Conservation (phyloP, 192 early-diverging fungal genomes). For the Backusella liffmaniae region DNA sequence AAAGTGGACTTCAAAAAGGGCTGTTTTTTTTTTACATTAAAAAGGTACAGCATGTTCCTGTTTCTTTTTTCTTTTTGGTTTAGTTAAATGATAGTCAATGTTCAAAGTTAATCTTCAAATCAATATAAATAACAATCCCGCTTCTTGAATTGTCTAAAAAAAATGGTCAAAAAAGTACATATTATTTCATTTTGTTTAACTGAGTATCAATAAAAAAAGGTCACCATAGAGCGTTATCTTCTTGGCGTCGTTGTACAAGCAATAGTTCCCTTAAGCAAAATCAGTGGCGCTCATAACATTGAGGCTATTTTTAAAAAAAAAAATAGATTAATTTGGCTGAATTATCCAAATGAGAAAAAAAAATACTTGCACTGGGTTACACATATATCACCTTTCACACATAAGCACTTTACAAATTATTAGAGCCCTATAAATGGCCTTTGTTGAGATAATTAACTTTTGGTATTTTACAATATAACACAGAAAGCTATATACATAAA, state of each 20-base stretch:
- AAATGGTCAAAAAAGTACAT: background rate
- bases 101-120: background rate
- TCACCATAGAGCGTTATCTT: background rate
- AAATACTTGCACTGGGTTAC: background rate
- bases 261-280: background rate
- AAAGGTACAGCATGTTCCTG: background rate
- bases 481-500: no score
- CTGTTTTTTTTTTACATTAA: background rate
- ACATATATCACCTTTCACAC: background rate
- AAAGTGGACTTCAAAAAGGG: background rate
- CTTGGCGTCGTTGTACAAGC: constrained; percentile 6
- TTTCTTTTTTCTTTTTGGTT: background rate
- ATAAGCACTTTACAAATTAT: background rate
- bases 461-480: background rate
- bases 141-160: background rate
- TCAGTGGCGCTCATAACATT: background rate
- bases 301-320: background rate
- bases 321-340: constrained; percentile 7
- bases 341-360: background rate
- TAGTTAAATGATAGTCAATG: background rate
- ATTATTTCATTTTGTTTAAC: background rate
- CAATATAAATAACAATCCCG: background rate
- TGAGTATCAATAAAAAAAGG: background rate
- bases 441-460: background rate
- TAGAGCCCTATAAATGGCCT: background rate